phyloP scores from a whole-genome alignment of 805 yeast species.

The Starmerella bacillaris region DNA sequence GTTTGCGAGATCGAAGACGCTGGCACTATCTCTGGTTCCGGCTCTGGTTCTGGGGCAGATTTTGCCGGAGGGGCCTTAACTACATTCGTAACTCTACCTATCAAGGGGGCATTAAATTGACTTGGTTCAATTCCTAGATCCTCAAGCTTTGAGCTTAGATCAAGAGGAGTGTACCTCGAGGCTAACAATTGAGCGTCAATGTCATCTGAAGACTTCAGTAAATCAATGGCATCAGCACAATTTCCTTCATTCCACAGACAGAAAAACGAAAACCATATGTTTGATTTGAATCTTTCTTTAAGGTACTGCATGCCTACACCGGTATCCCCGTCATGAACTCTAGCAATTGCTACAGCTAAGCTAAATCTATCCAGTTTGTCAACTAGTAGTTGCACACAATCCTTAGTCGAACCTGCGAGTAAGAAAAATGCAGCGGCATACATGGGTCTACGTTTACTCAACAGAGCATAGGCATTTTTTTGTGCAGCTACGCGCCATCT shows the following conservation, averaged over 20 bases:
- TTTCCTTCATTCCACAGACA: neutral
- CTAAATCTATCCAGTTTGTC: conserved; percentile 49
- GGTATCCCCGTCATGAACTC: conserved; percentile 47
- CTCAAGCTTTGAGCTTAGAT: neutral
- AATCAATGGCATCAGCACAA: neutral
- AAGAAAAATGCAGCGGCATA: conserved; percentile 85
- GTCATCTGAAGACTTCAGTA: neutral
- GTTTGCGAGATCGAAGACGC: too few species aligned
- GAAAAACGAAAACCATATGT: neutral
- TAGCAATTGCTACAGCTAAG: conserved; percentile 64
- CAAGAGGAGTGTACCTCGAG: neutral
- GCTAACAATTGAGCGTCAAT: neutral
- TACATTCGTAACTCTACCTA: too few species aligned
- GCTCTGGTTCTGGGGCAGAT: too few species aligned
- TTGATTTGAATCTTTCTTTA: neutral
- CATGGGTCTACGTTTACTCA: conserved; percentile 70
- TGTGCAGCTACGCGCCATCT: conserved; percentile 80
- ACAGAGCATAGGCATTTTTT: conserved; percentile 77
- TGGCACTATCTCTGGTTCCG: too few species aligned
- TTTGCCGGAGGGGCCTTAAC: too few species aligned
- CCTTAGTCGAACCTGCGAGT: conserved; percentile 55
- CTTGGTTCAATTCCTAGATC: neutral
- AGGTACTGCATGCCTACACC: conserved; percentile 32
- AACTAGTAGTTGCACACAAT: conserved; percentile 57
- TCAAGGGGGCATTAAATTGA: too few species aligned